Evolutionary conservation across 768 basidiomycete genomes (phyloP), one percentile per base, ranked within the genome.

Genomic region (Tremella fuciformis): DNA sequence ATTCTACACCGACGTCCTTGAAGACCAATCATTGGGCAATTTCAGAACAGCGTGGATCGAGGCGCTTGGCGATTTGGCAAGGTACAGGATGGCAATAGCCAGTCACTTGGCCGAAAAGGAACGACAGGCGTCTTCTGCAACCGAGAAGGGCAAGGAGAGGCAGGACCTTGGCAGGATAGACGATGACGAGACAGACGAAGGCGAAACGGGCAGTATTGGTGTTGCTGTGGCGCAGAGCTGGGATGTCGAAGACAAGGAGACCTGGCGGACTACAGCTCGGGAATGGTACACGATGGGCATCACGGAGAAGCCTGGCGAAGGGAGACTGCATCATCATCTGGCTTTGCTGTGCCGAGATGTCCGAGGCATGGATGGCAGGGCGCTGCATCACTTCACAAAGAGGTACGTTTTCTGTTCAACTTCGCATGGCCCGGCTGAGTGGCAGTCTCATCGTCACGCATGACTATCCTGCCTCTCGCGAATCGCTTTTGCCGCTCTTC

Each of bases 61-160:
- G 75, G 91, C 93, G 2, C 85, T 99, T 15, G 96, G 96, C 21
- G 96, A 99, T 77, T 82, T 99, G 26, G 91, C 96, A 0, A 82
- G 93, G 37, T 98, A 97, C 76, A 84, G 88, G 51, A 94, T 96
- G 89, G 87, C 88, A 1, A 89, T 97, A n/a, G 88, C 90, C n/a
- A 86, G 85, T 2, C 78, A 78, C 29, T 85, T 91, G 82, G 82
- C 88, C n/a, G 52, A 26, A 29, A 50, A 29, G 46, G 50, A n/a
- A 44, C 44, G 39, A 37, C 26, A 52, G n/a, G 25, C 18, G n/a
- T 4, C 34, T 16, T 29, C 26, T 24, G 22, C 48, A 15, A 8
- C 48, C 37, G 49, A 40, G 57, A 24, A 50, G 26, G 22, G 21
- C 2, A 47, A 38, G 44, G 39, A 41, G n/a, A 39, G 3, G 11